Base-by-base conservation (phyloP, 306 rosid species). In the Begonia peltatifolia region DNA sequence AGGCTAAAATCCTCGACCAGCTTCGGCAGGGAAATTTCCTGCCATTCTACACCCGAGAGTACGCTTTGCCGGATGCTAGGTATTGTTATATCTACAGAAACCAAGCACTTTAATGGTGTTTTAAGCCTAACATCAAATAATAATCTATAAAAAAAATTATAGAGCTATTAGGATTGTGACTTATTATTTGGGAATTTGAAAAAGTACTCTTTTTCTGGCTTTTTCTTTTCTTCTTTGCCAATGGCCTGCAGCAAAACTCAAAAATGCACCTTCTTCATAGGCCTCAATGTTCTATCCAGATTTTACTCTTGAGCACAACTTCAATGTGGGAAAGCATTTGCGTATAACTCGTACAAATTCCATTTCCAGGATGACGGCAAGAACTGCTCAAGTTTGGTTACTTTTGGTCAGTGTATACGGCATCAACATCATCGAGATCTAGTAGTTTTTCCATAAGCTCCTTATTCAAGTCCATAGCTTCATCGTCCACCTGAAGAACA, bases 381-480 rank as follows among this genome's bases (percentile, higher is more conserved):
- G 47, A 18, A 50, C 41, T 11, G 8, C 17, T 44, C 41, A 56
- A 58, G 20, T 52, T 42, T 42, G 42, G 54, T 75, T 76, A 83
- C 65, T 72, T 83, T 70, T 85, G 97, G 70, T 90, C 95, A 0
- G 87, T 90, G 68, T 85, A 90, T 71, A 90, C 92, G 35, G 97
- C 94, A 58, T 85, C 95, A 46, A 90, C 97, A 63, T 90, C 97
- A 56, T 90, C 94, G 46, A 90, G 97, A 60, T 90, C 94, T 20
- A 85, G 95, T 67, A 85, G 76, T 52, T 80, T 76, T 68, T 57
- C 64, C 80, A 80, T 73, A 58, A 90, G 94, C 64, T 85, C 95
- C 70, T 75, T 76, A 80, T 90, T 90, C 76, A 85, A 80, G 30
- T 80, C 97, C 82, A 74, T 57, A 55, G 97, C 94, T 68, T 90